phyloP scores from a whole-genome alignment of 1,284 basidiomycete genomes.

The Cystobasidium pallidum region DNA sequence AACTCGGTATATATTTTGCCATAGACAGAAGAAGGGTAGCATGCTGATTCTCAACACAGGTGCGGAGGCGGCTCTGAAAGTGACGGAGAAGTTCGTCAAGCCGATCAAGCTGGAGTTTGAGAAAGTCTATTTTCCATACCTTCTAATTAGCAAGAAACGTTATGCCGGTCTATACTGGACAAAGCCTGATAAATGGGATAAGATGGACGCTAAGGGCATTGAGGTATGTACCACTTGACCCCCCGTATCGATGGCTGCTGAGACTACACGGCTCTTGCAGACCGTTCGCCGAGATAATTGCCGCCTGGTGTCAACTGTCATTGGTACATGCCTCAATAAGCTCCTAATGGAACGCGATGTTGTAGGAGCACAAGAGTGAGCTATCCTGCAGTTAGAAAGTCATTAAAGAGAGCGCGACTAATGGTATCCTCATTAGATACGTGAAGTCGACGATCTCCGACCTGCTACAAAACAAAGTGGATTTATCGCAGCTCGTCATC shows the following conservation, averaged over 20 bases:
- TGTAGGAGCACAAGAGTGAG: conserved; percentile 84
- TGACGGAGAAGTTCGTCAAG: conserved; percentile 84
- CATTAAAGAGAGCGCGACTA: no score
- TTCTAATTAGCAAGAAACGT: conserved; percentile 95
- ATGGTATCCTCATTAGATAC: conserved; percentile 70
- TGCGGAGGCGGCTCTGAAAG: conserved; percentile 89
- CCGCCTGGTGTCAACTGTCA: conserved; percentile 89
- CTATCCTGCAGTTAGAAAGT: neutral
- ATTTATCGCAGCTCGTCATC: conserved; percentile 97
- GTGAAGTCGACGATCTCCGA: conserved; percentile 90
- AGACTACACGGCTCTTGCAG: conserved; percentile 59
- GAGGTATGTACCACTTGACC: conserved; percentile 67
- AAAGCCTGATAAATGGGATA: conserved; percentile 86
- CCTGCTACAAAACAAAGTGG: conserved; percentile 89
- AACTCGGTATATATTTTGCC: conserved; percentile 66
- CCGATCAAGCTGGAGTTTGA: conserved; percentile 98
- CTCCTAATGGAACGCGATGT: conserved; percentile 94
- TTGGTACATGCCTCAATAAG: conserved; percentile 93
- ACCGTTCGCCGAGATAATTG: conserved; percentile 96
- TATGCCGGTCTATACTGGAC: conserved; percentile 98
- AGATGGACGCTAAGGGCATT: conserved; percentile 98
- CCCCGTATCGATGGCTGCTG: neutral
- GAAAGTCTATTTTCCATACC: conserved; percentile 95
- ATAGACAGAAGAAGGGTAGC: neutral
- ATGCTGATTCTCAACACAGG: conserved; percentile 61